These are phyloP conservation scores for Lophiotrema nucula DNA, from an alignment of 495 filamentous ascomycete species.

Conservation along the genomic window DNA sequence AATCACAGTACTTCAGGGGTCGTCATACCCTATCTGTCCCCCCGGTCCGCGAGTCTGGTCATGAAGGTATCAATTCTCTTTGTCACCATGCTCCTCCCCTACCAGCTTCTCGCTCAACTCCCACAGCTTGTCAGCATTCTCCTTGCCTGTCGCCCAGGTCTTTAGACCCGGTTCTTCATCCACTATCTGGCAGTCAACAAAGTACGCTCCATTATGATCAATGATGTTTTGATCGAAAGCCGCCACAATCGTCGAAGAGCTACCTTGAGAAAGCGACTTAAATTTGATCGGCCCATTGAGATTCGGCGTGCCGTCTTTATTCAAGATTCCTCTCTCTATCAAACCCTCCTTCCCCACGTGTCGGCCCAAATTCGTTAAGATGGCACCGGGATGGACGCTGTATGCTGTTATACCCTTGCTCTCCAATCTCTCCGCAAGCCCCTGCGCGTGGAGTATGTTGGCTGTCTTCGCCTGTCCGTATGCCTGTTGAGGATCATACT, in stretches of 20 bases:
- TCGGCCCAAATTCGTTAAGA: conserved; percentile 6
- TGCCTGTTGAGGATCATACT: conserved; percentile 12
- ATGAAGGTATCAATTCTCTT: neutral
- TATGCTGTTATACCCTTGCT: conserved; percentile 14
- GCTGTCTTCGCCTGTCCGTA: conserved; percentile 28
- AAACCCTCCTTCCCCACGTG: neutral
- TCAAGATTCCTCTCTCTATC: neutral
- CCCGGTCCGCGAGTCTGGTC: too few species aligned
- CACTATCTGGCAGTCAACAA: conserved; percentile 8
- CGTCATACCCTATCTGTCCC: too few species aligned
- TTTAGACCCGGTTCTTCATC: neutral
- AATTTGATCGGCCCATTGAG: neutral
- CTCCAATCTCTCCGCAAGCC: conserved; percentile 11
- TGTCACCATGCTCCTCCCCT: conserved; percentile 10
- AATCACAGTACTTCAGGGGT: too few species aligned
- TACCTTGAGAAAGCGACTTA: conserved; percentile 23
- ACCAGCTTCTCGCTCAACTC: conserved; percentile 29
- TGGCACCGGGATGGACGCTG: conserved; percentile 20
- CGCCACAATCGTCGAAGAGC: conserved; percentile 16
- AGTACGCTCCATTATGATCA: conserved; percentile 9
- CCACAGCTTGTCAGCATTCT: conserved; percentile 22
- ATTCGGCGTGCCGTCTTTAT: conserved; percentile 4
- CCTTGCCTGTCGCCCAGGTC: conserved; percentile 6
- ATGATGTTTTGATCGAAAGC: conserved; percentile 23
- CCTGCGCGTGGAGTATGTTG: conserved; percentile 19